Evolutionary conservation across 2,329 filamentous ascomycete species (phyloP).

Genomic region (Venturia effusa): DNA sequence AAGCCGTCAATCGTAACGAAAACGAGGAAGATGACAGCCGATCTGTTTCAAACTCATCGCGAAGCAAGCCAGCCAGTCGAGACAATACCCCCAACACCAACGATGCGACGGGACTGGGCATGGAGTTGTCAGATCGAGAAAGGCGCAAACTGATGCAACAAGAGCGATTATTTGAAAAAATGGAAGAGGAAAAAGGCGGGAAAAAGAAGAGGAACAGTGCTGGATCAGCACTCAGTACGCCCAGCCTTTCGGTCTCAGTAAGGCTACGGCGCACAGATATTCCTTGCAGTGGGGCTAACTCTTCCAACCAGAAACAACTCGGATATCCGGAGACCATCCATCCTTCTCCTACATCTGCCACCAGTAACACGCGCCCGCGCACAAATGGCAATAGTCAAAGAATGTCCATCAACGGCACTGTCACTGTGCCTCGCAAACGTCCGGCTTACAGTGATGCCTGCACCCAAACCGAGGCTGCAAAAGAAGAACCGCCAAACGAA

Average conservation of each 20-base stretch:
- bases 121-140: constrained; percentile 50
- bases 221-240: constrained; percentile 41
- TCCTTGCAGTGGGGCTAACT: constrained; percentile 12
- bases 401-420: constrained; percentile 9
- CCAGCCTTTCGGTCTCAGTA: constrained; percentile 31
- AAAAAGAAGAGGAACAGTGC: constrained; percentile 45
- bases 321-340: constrained; percentile 20
- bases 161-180: constrained; percentile 50
- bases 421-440: constrained; percentile 24
- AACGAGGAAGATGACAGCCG: constrained; percentile 48
- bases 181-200: constrained; percentile 46
- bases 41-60: constrained; percentile 47
- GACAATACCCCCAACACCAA: constrained; percentile 49
- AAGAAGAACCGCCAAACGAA: neutral
- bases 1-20: constrained; percentile 37
- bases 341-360: constrained; percentile 22
- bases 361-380: neutral
- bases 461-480: constrained; percentile 22
- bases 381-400: constrained; percentile 5
- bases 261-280: constrained; percentile 9
- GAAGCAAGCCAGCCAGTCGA: constrained; percentile 45
- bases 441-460: constrained; percentile 16
- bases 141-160: constrained; percentile 52
- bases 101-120: constrained; percentile 29
- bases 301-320: constrained; percentile 24